Percentiles rank a stretch among this genome's conserved stretches.
These are phyloP conservation scores for Sporisorium iseilematis-ciliati DNA, from an alignment of 1,284 basidiomycete genomes.

Conservation along the genomic window DNA sequence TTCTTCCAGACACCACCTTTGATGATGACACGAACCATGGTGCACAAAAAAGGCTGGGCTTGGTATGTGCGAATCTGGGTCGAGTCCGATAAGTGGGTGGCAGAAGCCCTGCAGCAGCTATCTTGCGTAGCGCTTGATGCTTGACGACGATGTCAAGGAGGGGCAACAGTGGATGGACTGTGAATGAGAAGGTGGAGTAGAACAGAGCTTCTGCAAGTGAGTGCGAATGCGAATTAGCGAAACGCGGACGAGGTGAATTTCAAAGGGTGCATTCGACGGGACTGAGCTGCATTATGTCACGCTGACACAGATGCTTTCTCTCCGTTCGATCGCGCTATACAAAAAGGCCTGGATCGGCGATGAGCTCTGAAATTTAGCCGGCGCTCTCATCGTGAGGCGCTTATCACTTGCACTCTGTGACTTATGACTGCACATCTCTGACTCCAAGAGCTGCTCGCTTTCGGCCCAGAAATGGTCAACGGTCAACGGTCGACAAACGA, in stretches of 20 bases:
- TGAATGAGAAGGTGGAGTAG: neutral
- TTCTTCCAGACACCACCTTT: constrained; percentile 70
- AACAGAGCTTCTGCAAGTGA: neutral
- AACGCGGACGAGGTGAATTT: neutral
- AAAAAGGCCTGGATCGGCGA: neutral
- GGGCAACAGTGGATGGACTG: neutral
- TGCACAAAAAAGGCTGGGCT: neutral
- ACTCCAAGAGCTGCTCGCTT: no score
- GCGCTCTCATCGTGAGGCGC: no score
- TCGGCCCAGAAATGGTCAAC: no score
- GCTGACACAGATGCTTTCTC: neutral
- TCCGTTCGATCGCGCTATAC: neutral
- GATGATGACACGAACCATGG: constrained; percentile 68
- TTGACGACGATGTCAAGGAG: neutral
- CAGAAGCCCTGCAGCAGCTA: no score
- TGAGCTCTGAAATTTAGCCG: neutral
- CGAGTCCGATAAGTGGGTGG: no score
- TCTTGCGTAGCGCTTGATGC: neutral
- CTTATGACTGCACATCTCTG: no score
- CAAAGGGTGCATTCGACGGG: neutral
- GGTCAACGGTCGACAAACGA: no score
- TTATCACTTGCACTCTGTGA: no score
- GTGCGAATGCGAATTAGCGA: no score
- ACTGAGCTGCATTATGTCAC: constrained; percentile 1
- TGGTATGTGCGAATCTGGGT: neutral